Evolutionary conservation across 495 filamentous ascomycete species (phyloP).

Genomic region (Penicillium pancosmium): DNA sequence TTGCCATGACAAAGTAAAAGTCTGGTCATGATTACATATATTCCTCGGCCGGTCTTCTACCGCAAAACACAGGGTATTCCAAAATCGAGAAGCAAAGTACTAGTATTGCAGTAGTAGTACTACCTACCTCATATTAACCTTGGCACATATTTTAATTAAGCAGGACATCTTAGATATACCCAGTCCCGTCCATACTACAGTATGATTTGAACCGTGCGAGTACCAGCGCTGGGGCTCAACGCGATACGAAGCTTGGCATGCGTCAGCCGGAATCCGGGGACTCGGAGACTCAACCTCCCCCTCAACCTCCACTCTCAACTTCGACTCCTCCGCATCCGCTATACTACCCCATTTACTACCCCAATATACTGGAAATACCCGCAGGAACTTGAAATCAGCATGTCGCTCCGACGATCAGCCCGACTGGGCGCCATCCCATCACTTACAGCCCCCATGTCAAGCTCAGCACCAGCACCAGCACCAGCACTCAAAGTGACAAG

Average conservation of each 20-base stretch:
- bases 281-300: background rate
- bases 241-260: slow-evolving; percentile 11
- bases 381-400: slow-evolving; percentile 18
- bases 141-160: too few relatives aligned
- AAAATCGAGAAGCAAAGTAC: too few relatives aligned
- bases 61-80: too few relatives aligned
- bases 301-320: background rate
- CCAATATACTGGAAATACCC: background rate
- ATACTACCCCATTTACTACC: background rate
- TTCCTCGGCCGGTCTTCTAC: too few relatives aligned
- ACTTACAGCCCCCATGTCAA: slow-evolving; percentile 38
- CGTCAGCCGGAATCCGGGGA: slow-evolving; percentile 13
- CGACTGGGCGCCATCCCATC: slow-evolving; percentile 52
- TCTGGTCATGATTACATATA: too few relatives aligned
- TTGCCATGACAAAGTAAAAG: too few relatives aligned
- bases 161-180: too few relatives aligned
- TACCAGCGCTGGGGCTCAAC: background rate
- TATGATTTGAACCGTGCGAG: slow-evolving; percentile 5
- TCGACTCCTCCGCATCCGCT: background rate
- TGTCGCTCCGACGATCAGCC: slow-evolving; percentile 62
- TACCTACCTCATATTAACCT: too few relatives aligned
- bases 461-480: background rate
- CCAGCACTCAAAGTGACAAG: slow-evolving; percentile 25
- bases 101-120: too few relatives aligned
- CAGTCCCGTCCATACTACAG: background rate